phyloP scores from a whole-genome alignment of 1,139 yeast genomes.

The Saccharomyces pastorianus region DNA sequence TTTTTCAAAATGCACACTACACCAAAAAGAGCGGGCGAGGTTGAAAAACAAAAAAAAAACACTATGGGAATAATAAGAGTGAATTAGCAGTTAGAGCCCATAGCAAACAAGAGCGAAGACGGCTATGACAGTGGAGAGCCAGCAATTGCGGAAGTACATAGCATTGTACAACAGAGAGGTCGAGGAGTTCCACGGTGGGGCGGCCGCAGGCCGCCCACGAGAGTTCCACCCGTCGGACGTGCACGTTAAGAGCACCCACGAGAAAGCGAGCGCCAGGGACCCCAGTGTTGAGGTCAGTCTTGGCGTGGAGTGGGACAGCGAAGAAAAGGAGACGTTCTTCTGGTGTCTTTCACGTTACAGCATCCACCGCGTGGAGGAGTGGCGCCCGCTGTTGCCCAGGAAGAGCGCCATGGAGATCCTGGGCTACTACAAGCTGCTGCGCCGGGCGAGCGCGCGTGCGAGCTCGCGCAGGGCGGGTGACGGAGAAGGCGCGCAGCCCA shows the following conservation, averaged over 20 bases:
- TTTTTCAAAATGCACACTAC: too few species aligned
- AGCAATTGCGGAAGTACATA: background rate
- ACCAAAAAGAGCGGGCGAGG: background rate
- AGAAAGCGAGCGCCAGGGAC: background rate
- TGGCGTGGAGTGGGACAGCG: constrained; percentile 25
- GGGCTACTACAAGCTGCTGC: constrained; percentile 21
- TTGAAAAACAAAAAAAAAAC: background rate
- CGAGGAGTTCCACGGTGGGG: background rate
- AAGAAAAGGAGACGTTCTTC: constrained; percentile 28
- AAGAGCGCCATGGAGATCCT: constrained; percentile 27
- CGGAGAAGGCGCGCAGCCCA: constrained; percentile 15
- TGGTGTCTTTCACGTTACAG: constrained; percentile 24
- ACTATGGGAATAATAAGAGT: background rate
- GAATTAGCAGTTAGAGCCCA: background rate
- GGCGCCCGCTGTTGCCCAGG: constrained; percentile 17
- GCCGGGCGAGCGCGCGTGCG: background rate
- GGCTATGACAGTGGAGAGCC: constrained; percentile 1
- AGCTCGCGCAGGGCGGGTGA: constrained; percentile 1
- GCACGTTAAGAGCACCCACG: background rate
- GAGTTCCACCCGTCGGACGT: background rate
- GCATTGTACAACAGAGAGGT: background rate
- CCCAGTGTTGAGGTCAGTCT: constrained; percentile 2
- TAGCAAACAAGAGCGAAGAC: background rate
- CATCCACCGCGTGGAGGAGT: constrained; percentile 28
- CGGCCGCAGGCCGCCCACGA: background rate